Percentiles rank a stretch among this genome's conserved stretches.
Evolutionary conservation across 192 early-diverging fungal species (phyloP).

Genomic region (Haplosporangium gracile): DNA sequence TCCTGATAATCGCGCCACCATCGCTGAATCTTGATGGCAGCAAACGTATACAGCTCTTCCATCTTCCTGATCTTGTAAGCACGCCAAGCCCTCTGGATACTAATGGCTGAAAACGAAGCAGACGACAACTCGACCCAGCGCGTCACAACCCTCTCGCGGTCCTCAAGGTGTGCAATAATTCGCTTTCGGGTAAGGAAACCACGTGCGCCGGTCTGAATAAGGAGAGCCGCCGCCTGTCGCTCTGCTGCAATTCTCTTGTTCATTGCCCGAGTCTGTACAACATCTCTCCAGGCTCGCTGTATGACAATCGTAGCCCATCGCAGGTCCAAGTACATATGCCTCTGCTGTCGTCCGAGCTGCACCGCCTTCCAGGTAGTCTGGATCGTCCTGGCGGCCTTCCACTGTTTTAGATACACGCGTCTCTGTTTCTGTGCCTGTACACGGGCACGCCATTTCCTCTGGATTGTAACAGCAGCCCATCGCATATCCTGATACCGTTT

Average conservation of each 20-base stretch:
- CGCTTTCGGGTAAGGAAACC: conserved; percentile 36
- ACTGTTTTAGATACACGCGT: conserved; percentile 22
- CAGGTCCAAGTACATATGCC: conserved; percentile 28
- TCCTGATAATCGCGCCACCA: conserved; percentile 38
- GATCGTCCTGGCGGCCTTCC: conserved; percentile 29
- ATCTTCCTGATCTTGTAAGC: conserved; percentile 11
- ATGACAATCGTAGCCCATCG: conserved; percentile 28
- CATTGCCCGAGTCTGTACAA: conserved; percentile 12
- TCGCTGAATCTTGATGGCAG: conserved; percentile 36
- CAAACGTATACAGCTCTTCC: conserved; percentile 10
- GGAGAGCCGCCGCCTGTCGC: conserved; percentile 20
- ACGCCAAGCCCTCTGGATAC: conserved; percentile 46
- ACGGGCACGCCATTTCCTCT: conserved; percentile 36
- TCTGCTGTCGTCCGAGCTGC: conserved; percentile 18
- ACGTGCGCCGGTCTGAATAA: conserved; percentile 44
- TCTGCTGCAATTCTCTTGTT: neutral
- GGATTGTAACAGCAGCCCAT: conserved; percentile 28
- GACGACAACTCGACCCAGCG: conserved; percentile 38
- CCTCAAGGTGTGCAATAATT: conserved; percentile 28
- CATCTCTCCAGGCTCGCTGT: conserved; percentile 42
- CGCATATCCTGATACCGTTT: conserved; percentile 19
- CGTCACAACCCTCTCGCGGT: conserved; percentile 23
- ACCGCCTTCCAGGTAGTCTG: conserved; percentile 34
- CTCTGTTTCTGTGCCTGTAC: conserved; percentile 17
- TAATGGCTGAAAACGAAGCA: conserved; percentile 29